phyloP scores from a whole-genome alignment of 805 yeast genomes.

The Sungouiella blattae region DNA sequence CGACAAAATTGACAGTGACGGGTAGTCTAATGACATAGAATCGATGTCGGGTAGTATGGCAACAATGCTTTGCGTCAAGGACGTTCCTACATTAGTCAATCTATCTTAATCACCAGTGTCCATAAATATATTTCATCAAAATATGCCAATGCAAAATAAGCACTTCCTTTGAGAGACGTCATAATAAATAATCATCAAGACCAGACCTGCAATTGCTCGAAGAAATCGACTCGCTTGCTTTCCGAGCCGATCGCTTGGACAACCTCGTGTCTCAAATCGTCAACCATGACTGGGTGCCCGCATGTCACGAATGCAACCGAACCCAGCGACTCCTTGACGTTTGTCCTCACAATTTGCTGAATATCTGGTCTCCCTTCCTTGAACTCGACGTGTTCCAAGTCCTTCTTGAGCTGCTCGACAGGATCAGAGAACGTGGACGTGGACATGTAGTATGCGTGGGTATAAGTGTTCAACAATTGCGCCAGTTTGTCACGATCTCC shows the following conservation, averaged over 20 bases:
- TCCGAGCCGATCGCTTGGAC: constrained; percentile 6
- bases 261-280: constrained; percentile 22
- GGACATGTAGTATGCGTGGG: constrained; percentile 5
- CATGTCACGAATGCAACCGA: constrained; percentile 25
- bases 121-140: too few species aligned
- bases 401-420: constrained; percentile 3
- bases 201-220: constrained; percentile 21
- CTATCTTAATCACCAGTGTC: too few species aligned
- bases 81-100: not conserved
- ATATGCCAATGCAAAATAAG: too few species aligned
- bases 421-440: constrained; percentile 1
- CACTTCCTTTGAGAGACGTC: too few species aligned
- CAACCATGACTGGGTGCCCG: constrained; percentile 34
- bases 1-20: too few species aligned
- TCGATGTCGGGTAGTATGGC: too few species aligned
- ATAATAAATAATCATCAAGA: constrained; percentile 13
- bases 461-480: constrained; percentile 9
- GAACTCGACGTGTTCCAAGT: constrained; percentile 10
- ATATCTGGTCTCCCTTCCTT: constrained; percentile 13
- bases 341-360: constrained; percentile 4
- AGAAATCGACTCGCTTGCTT: constrained; percentile 11
- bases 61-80: too few species aligned
- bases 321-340: constrained; percentile 6
- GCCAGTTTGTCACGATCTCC: constrained; percentile 7
- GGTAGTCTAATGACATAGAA: too few species aligned